phyloP scores from a whole-genome alignment of 2,329 filamentous ascomycete species.

The Colletotrichum lentis region DNA sequence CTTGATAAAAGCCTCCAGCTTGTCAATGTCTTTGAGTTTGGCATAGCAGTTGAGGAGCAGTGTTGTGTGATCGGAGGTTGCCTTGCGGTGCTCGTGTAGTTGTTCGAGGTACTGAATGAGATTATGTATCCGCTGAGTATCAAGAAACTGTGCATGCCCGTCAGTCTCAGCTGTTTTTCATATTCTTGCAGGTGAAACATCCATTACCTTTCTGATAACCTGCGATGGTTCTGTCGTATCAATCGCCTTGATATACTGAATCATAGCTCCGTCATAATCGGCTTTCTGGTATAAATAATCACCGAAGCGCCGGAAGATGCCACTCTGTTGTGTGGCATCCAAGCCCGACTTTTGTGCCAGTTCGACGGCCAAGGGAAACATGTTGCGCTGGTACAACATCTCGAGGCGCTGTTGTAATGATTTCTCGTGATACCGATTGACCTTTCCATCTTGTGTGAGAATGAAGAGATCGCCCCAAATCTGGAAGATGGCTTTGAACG shows the following conservation, averaged over 20 bases:
- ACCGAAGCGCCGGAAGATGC: conserved; percentile 92
- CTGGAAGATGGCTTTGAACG: conserved; percentile 80
- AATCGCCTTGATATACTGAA: conserved; percentile 95
- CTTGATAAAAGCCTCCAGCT: conserved; percentile 96
- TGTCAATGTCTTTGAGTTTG: conserved; percentile 95
- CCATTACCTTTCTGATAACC: conserved; percentile 83
- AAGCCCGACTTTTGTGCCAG: conserved; percentile 89
- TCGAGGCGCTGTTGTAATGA: conserved; percentile 89
- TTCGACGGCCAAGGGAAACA: conserved; percentile 91
- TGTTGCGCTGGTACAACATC: conserved; percentile 90
- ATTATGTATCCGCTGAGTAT: conserved; percentile 97
- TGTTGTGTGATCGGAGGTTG: conserved; percentile 94
- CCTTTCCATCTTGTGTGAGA: conserved; percentile 90
- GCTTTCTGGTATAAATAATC: conserved; percentile 95
- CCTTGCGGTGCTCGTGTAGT: conserved; percentile 90
- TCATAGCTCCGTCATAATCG: conserved; percentile 98
- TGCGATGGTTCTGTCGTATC: conserved; percentile 96
- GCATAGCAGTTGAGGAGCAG: conserved; percentile 96
- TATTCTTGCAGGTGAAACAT: too few species aligned
- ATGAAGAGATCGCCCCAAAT: conserved; percentile 93
- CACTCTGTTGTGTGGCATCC: conserved; percentile 81
- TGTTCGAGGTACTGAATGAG: conserved; percentile 97
- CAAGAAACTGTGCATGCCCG: conserved; percentile 73
- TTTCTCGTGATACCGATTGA: conserved; percentile 91
- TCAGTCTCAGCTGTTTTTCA: conserved; percentile 41